These are phyloP conservation scores for Vicia faba DNA, from an alignment of 306 rosid species.

Conservation along the genomic window DNA sequence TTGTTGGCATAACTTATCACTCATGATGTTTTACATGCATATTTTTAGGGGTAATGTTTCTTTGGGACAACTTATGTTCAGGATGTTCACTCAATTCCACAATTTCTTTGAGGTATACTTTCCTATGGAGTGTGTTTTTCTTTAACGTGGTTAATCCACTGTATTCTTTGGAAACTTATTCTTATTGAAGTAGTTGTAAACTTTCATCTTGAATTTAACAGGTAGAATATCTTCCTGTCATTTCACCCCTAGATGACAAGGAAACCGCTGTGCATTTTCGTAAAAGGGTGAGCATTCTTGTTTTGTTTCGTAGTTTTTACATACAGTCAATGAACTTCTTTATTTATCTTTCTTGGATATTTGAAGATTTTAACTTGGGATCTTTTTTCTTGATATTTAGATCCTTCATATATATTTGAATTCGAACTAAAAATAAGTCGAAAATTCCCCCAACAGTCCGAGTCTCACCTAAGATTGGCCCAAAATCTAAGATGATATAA, in stretches of 20 bases:
- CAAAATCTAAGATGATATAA: background rate
- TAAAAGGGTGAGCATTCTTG: constrained; percentile 66
- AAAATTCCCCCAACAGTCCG: background rate
- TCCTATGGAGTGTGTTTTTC: constrained; percentile 24
- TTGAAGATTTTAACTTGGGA: constrained; percentile 14
- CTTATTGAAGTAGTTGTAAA: constrained; percentile 24
- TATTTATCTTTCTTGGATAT: constrained; percentile 18
- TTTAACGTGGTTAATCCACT: constrained; percentile 11
- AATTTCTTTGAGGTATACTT: constrained; percentile 84
- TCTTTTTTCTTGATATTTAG: background rate
- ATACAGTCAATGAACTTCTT: background rate
- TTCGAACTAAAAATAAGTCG: constrained; percentile 2
- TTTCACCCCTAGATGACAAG: constrained; percentile 65
- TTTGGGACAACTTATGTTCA: constrained; percentile 77
- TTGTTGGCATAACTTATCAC: constrained; percentile 31
- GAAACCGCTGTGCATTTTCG: constrained; percentile 76
- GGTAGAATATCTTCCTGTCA: constrained; percentile 95
- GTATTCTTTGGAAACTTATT: constrained; percentile 15
- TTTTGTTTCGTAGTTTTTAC: constrained; percentile 26
- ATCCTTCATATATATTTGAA: background rate
- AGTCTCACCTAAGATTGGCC: background rate
- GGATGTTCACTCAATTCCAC: constrained; percentile 98
- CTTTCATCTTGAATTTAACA: constrained; percentile 47
- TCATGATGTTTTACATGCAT: constrained; percentile 29
- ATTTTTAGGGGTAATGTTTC: constrained; percentile 80